These are phyloP conservation scores for Kregervanrija fluxuum DNA, from an alignment of 805 yeast genomes.

Conservation along the genomic window DNA sequence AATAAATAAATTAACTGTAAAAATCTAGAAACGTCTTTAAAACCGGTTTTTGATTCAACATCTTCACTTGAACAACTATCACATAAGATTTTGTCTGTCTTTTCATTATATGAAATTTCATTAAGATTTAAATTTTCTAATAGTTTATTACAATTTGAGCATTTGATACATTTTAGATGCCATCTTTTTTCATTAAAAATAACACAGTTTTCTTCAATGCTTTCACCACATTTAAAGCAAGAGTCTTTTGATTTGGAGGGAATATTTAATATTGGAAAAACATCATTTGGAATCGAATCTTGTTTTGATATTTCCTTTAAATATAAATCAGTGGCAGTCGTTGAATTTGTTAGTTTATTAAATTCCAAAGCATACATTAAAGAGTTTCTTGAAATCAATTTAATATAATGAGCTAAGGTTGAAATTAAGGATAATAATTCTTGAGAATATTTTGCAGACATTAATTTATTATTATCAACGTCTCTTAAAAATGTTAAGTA, in stretches of 20 bases:
- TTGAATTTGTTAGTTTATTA: slow-evolving; percentile 50
- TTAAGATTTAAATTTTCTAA: slow-evolving; percentile 24
- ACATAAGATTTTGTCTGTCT: slow-evolving; percentile 41
- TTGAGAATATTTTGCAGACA: slow-evolving; percentile 41
- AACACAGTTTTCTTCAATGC: slow-evolving; percentile 81
- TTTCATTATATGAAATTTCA: slow-evolving; percentile 40
- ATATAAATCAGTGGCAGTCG: slow-evolving; percentile 57
- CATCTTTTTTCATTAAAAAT: slow-evolving; percentile 59
- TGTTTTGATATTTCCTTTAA: slow-evolving; percentile 46
- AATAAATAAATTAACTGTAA: slow-evolving; percentile 69
- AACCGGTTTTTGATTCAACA: slow-evolving; percentile 44
- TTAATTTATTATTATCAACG: slow-evolving; percentile 29
- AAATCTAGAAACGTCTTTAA: slow-evolving; percentile 58
- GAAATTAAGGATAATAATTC: slow-evolving; percentile 76
- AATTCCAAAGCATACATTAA: slow-evolving; percentile 66
- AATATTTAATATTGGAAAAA: slow-evolving; percentile 37
- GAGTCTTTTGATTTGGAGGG: slow-evolving; percentile 64
- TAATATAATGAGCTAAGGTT: slow-evolving; percentile 87
- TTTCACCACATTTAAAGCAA: slow-evolving; percentile 62
- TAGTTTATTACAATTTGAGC: slow-evolving; percentile 48
- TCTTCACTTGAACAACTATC: slow-evolving; percentile 51
- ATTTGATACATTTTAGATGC: slow-evolving; percentile 72
- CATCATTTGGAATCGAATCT: slow-evolving; percentile 32
- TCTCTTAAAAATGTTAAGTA: slow-evolving; percentile 80
- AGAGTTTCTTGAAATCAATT: slow-evolving; percentile 75